Evolutionary conservation across 768 basidiomycete genomes (phyloP).

Genomic region (Mrakia frigida): DNA sequence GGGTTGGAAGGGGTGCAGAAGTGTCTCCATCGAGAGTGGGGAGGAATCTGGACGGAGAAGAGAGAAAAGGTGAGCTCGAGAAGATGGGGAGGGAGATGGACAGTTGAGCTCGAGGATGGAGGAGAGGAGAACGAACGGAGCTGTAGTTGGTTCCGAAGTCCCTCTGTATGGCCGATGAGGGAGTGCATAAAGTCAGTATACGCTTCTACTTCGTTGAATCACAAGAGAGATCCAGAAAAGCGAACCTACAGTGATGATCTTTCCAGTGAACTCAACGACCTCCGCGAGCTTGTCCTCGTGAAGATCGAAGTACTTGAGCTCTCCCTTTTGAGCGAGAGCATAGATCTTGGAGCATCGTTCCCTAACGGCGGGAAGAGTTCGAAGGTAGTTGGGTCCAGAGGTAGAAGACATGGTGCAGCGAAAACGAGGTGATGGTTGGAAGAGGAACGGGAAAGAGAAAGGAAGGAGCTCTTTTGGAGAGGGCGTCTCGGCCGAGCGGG

Average conservation of each 20-base stretch:
- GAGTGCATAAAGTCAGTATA: background rate
- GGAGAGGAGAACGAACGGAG: background rate
- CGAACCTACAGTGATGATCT: conserved; percentile 66
- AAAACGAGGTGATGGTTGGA: no score
- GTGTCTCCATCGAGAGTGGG: conserved; percentile 86
- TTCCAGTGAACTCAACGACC: conserved; percentile 67
- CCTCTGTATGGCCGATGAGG: conserved; percentile 50
- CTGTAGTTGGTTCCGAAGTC: conserved; percentile 68
- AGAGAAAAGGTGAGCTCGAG: conserved; percentile 20
- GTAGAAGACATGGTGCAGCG: no score
- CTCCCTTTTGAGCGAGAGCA: conserved; percentile 65
- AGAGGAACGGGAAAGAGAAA: no score
- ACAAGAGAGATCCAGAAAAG: background rate
- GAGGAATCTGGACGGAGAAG: conserved; percentile 58
- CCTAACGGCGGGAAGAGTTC: conserved; percentile 82
- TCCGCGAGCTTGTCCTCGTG: conserved; percentile 66
- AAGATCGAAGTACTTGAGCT: conserved; percentile 80
- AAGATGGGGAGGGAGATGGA: conserved; percentile 37
- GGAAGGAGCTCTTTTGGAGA: background rate
- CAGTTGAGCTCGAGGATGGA: conserved; percentile 37
- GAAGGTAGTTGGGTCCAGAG: conserved; percentile 55
- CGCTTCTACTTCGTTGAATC: background rate
- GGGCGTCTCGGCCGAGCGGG: no score
- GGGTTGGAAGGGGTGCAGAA: conserved; percentile 58
- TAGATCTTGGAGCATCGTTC: conserved; percentile 75